Conservation (phyloP, 2,329 filamentous ascomycete genomes). For the Diaporthe vexans region DNA sequence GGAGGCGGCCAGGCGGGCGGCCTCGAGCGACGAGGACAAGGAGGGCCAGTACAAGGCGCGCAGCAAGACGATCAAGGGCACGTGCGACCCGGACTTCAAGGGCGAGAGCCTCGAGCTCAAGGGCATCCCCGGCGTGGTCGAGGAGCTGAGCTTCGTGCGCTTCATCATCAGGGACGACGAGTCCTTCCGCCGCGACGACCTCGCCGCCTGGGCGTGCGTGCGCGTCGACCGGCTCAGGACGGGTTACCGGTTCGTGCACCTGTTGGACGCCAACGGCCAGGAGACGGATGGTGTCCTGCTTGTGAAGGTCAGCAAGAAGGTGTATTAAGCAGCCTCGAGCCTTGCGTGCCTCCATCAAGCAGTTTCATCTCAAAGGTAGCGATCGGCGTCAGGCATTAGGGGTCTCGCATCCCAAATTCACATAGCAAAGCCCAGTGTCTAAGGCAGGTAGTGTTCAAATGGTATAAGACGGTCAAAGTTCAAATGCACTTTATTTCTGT, state of each 20-base stretch:
- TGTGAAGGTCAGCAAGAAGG: slow-evolving; percentile 78
- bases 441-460: background rate
- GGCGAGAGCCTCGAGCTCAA: slow-evolving; percentile 71
- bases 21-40: slow-evolving; percentile 63
- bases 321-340: slow-evolving; percentile 45
- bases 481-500: background rate
- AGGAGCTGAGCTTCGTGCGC: slow-evolving; percentile 80
- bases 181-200: slow-evolving; percentile 76
- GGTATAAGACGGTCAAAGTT: background rate
- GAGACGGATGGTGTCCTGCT: slow-evolving; percentile 78
- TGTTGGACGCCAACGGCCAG: slow-evolving; percentile 78
- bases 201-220: slow-evolving; percentile 91
- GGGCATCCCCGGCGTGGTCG: slow-evolving; percentile 68
- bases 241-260: slow-evolving; percentile 83
- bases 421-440: slow-evolving; percentile 1
- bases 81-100: slow-evolving; percentile 71
- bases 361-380: slow-evolving; percentile 8
- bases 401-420: background rate
- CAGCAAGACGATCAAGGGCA: slow-evolving; percentile 70
- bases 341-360: background rate
- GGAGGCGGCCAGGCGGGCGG: slow-evolving; percentile 33
- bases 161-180: slow-evolving; percentile 93
- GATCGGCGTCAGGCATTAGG: slow-evolving; percentile 16
- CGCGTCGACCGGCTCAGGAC: slow-evolving; percentile 83
- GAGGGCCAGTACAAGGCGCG: slow-evolving; percentile 67